These are phyloP conservation scores for Didymellaceae sp. DNA, from an alignment of 2,329 filamentous ascomycete species.

Conservation along the genomic window DNA sequence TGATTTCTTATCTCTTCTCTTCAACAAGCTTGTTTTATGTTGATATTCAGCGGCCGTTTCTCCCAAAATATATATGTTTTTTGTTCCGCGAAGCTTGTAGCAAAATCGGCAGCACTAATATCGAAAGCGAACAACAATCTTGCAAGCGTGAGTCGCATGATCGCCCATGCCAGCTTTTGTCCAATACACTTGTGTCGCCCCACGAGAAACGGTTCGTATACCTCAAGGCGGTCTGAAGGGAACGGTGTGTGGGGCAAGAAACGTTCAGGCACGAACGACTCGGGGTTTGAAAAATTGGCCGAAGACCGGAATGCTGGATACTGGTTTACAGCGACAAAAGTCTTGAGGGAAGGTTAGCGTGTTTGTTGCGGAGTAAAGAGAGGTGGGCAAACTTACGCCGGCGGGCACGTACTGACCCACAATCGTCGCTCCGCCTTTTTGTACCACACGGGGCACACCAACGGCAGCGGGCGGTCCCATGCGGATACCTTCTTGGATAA, in stretches of 20 bases:
- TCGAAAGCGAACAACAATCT: slow-evolving; percentile 52
- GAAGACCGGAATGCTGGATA: slow-evolving; percentile 30
- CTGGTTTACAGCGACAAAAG: slow-evolving; percentile 38
- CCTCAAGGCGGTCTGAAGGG: slow-evolving; percentile 21
- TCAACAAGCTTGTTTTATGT: too few species aligned
- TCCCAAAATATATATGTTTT: slow-evolving; percentile 32
- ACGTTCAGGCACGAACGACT: slow-evolving; percentile 43
- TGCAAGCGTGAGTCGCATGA: slow-evolving; percentile 47
- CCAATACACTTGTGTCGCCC: slow-evolving; percentile 39
- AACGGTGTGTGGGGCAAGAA: slow-evolving; percentile 25
- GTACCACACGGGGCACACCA: slow-evolving; percentile 28
- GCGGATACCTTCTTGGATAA: slow-evolving; percentile 49
- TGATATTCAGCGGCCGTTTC: background rate
- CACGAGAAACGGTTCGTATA: slow-evolving; percentile 31
- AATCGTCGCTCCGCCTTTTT: slow-evolving; percentile 25
- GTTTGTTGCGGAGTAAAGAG: background rate
- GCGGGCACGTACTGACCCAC: slow-evolving; percentile 27
- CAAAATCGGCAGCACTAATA: slow-evolving; percentile 11
- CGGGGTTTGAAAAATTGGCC: slow-evolving; percentile 33
- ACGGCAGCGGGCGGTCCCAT: slow-evolving; percentile 27
- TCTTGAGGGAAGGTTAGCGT: slow-evolving; percentile 15
- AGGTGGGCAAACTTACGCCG: slow-evolving; percentile 17
- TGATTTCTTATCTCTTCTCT: too few species aligned
- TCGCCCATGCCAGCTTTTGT: slow-evolving; percentile 36
- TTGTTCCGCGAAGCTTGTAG: slow-evolving; percentile 29